These are phyloP conservation scores for Biscogniauxia marginata DNA, from an alignment of 2,329 filamentous ascomycete genomes.

Conservation along the genomic window DNA sequence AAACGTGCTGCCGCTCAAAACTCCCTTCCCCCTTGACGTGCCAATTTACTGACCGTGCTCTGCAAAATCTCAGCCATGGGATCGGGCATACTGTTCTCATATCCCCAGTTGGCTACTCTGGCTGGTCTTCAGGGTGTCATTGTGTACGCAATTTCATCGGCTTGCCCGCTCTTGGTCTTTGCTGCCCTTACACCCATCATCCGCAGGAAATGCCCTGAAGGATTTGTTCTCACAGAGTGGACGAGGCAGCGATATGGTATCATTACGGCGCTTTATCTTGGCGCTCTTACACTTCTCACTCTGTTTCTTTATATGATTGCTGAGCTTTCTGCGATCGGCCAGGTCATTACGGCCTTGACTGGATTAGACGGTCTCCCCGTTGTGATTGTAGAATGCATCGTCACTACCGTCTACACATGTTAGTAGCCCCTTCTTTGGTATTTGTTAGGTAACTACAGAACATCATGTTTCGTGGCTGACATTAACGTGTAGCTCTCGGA, in stretches of 20 bases:
- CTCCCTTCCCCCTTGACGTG: constrained; percentile 31
- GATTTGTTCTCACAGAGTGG: constrained; percentile 85
- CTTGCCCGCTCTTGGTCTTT: constrained; percentile 72
- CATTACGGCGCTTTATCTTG: constrained; percentile 69
- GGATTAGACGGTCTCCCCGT: constrained; percentile 72
- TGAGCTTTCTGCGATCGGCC: constrained; percentile 77
- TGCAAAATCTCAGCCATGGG: constrained; percentile 68
- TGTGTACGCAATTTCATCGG: constrained; percentile 71
- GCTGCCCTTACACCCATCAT: constrained; percentile 75
- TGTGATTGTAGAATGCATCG: constrained; percentile 72
- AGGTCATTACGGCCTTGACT: constrained; percentile 73
- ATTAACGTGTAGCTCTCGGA: constrained; percentile 59
- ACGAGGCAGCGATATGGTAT: constrained; percentile 74
- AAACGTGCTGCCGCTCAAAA: constrained; percentile 88
- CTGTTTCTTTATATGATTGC: constrained; percentile 86
- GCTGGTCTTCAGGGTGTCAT: constrained; percentile 76
- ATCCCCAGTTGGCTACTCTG: constrained; percentile 77
- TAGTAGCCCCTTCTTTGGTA: constrained; percentile 24
- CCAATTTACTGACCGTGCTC: constrained; percentile 37
- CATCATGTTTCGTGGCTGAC: constrained; percentile 10
- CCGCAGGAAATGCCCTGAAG: constrained; percentile 74
- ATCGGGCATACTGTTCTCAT: constrained; percentile 79
- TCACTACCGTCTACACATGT: constrained; percentile 86
- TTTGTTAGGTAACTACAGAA: not conserved
- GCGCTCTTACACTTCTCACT: constrained; percentile 74